These are phyloP conservation scores for Guyanaporus albipodus DNA, from an alignment of 768 basidiomycete genomes.

Conservation along the genomic window DNA sequence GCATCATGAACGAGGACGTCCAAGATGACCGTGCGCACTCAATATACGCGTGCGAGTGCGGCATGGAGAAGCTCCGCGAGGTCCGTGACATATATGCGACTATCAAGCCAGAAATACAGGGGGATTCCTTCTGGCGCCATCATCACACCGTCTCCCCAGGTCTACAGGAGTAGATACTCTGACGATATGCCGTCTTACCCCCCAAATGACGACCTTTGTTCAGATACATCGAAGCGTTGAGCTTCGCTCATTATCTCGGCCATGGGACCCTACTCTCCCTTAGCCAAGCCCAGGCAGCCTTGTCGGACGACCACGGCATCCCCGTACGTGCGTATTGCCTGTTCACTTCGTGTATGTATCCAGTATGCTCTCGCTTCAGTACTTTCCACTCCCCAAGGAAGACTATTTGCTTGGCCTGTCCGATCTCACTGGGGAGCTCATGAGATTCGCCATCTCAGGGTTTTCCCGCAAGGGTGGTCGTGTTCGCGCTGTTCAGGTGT, in stretches of 20 bases:
- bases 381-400: slow-evolving; percentile 67
- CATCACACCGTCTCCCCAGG: slow-evolving; percentile 72
- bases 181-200: not conserved
- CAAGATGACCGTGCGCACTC: slow-evolving; percentile 27
- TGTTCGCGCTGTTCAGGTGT: slow-evolving; percentile 56
- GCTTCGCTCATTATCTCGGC: slow-evolving; percentile 84
- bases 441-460: slow-evolving; percentile 90
- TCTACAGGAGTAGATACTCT: slow-evolving; percentile 61
- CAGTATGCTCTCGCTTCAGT: slow-evolving; percentile 42
- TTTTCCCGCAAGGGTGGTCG: slow-evolving; percentile 65
- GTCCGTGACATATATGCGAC: slow-evolving; percentile 60
- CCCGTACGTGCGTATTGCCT: slow-evolving; percentile 47
- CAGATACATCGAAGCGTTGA: slow-evolving; percentile 85
- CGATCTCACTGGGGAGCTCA: slow-evolving; percentile 94
- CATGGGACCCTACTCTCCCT: slow-evolving; percentile 64
- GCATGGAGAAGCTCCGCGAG: slow-evolving; percentile 59
- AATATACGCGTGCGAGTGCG: slow-evolving; percentile 46
- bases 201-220: slow-evolving; percentile 15
- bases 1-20: slow-evolving; percentile 48
- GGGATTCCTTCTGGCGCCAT: slow-evolving; percentile 74
- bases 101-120: slow-evolving; percentile 58
- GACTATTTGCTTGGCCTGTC: slow-evolving; percentile 92
- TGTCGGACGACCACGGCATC: slow-evolving; percentile 57
- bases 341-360: slow-evolving; percentile 1
- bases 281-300: slow-evolving; percentile 57